These are phyloP conservation scores for Diplodia sapinea DNA, from an alignment of 2,329 filamentous ascomycete genomes.

Conservation along the genomic window DNA sequence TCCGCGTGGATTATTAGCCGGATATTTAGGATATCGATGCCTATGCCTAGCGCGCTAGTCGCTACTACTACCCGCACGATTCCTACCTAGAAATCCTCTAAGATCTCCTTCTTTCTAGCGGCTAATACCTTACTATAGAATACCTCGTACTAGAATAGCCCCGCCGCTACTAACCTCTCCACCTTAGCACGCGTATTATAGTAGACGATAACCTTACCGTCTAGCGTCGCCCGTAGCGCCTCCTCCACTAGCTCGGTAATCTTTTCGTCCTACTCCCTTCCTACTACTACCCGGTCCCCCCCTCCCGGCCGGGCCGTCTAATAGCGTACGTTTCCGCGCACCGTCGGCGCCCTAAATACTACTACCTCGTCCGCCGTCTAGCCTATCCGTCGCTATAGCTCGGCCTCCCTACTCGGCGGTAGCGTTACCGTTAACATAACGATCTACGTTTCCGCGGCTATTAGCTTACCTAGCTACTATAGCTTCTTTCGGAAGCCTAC, in stretches of 20 bases:
- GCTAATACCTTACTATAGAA: not conserved
- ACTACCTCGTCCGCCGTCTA: not conserved
- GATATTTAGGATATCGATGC: not conserved
- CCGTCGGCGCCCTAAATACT: not conserved
- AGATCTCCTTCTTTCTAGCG: not conserved
- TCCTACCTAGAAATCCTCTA: slow-evolving; percentile 21
- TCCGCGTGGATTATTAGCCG: not conserved
- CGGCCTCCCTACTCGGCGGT: slow-evolving; percentile 28
- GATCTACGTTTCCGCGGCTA: slow-evolving; percentile 35
- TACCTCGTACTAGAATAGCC: not conserved
- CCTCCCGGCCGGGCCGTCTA: not conserved
- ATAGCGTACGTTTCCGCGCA: not conserved
- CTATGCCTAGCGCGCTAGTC: slow-evolving; percentile 3
- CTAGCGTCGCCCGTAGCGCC: not conserved
- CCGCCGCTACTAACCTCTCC: not conserved
- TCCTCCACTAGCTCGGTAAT: not conserved
- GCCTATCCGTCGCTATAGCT: not conserved
- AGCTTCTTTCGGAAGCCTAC: slow-evolving; percentile 34
- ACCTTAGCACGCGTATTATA: not conserved
- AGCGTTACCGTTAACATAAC: slow-evolving; percentile 38
- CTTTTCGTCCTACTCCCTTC: not conserved
- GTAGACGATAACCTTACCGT: not conserved
- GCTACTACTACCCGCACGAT: not conserved
- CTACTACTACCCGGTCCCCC: not conserved
- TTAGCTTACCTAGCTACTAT: slow-evolving; percentile 34